Conservation (phyloP, 129 eudicot species). For the Tagetes patula region DNA sequence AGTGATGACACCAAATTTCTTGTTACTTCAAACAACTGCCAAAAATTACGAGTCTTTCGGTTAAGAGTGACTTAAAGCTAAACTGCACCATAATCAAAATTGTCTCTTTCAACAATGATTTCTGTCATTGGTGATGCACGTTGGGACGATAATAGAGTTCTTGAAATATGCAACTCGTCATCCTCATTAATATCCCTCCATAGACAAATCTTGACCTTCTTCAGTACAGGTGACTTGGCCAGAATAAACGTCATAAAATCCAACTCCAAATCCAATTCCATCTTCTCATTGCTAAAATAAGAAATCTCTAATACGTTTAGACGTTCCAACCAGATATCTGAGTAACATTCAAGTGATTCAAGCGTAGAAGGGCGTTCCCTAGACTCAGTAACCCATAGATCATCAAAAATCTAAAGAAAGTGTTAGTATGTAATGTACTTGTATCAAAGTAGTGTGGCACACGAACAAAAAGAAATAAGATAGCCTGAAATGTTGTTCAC, state of each 20-base stretch:
- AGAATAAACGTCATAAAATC: constrained; percentile 6
- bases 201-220: constrained; percentile 5
- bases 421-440: not conserved
- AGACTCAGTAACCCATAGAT: not conserved
- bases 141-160: not conserved
- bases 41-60: too few species aligned
- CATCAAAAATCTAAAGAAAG: not conserved
- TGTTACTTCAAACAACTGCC: too few species aligned
- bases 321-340: not conserved
- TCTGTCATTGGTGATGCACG: not conserved
- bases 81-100: not conserved
- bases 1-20: too few species aligned
- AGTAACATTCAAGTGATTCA: not conserved
- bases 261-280: constrained; percentile 8
- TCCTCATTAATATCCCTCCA: not conserved
- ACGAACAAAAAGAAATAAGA: not conserved
- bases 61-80: too few species aligned
- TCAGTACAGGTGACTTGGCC: constrained; percentile 7
- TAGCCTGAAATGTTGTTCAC: not conserved
- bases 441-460: not conserved
- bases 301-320: not conserved
- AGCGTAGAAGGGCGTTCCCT: not conserved
- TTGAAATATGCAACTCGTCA: not conserved
- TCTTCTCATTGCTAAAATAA: not conserved
- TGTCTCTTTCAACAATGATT: not conserved